A percentile compares a stretch with the other conserved stretches of the same genome.
Conservation (phyloP, 805 yeast species). For the Nakazawaea wickerhamii region DNA sequence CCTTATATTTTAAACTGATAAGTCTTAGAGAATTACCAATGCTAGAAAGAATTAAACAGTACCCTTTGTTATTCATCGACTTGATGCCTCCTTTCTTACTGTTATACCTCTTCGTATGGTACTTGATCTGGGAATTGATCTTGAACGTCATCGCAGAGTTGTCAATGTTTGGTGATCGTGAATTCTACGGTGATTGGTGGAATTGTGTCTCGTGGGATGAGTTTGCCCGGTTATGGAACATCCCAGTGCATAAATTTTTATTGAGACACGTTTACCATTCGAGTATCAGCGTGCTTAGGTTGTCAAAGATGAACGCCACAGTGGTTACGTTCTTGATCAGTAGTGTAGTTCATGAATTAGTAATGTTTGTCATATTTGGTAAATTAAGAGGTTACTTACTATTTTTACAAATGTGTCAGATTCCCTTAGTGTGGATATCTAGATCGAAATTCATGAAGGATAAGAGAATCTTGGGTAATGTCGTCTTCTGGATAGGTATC, state of each 20-base stretch:
- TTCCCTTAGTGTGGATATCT: conserved; percentile 69
- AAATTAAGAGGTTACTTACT: conserved; percentile 77
- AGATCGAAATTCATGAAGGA: conserved; percentile 52
- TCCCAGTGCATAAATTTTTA: conserved; percentile 85
- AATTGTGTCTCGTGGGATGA: conserved; percentile 90
- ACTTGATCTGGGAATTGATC: conserved; percentile 93
- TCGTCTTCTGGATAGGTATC: conserved; percentile 88
- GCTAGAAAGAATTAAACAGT: conserved; percentile 35
- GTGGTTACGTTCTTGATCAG: conserved; percentile 74
- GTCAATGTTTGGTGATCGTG: conserved; percentile 81
- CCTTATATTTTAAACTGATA: conserved; percentile 58
- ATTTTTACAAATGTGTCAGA: conserved; percentile 77
- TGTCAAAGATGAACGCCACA: conserved; percentile 66
- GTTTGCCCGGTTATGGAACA: conserved; percentile 91
- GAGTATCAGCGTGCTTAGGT: conserved; percentile 67
- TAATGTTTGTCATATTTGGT: conserved; percentile 84
- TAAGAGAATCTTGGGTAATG: conserved; percentile 63
- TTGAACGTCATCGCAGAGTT: conserved; percentile 87
- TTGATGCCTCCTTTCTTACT: conserved; percentile 75
- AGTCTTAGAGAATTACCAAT: conserved; percentile 47
- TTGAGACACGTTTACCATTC: conserved; percentile 93
- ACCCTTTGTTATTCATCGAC: conserved; percentile 60
- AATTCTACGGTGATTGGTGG: conserved; percentile 98
- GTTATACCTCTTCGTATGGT: conserved; percentile 74
- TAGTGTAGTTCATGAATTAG: conserved; percentile 81